Evolutionary conservation across 1,139 yeast genomes (phyloP).

Genomic region (Saccharomyces hybrid): DNA sequence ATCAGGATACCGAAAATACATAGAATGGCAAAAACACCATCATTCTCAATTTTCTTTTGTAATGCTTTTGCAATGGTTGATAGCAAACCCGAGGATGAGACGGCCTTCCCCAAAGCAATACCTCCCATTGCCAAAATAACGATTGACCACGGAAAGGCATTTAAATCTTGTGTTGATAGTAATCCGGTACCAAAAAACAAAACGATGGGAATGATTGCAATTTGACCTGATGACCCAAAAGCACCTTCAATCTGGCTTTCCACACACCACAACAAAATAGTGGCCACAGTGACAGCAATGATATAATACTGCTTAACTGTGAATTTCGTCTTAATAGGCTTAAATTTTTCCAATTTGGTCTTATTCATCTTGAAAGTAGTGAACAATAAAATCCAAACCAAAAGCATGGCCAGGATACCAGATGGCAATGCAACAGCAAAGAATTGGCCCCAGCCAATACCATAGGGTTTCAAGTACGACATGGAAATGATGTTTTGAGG

Average conservation of each 20-base stretch:
- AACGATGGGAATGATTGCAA: constrained; percentile 58
- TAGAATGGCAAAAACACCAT: constrained; percentile 51
- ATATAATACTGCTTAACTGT: constrained; percentile 59
- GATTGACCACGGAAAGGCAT: constrained; percentile 70
- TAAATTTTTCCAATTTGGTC: constrained; percentile 38
- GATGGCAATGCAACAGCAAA: constrained; percentile 62
- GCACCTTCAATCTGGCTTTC: constrained; percentile 47
- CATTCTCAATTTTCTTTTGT: constrained; percentile 47
- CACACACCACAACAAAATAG: constrained; percentile 68
- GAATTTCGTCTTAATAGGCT: constrained; percentile 53
- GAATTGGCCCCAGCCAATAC: constrained; percentile 70
- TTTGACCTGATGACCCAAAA: constrained; percentile 66
- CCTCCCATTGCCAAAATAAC: constrained; percentile 76
- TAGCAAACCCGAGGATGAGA: constrained; percentile 60
- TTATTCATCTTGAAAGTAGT: constrained; percentile 45
- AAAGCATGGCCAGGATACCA: constrained; percentile 44
- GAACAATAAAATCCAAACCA: constrained; percentile 53
- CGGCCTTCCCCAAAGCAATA: constrained; percentile 66
- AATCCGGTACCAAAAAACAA: constrained; percentile 66
- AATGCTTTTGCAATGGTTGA: constrained; percentile 54
- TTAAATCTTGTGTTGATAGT: constrained; percentile 56
- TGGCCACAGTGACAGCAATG: constrained; percentile 40
- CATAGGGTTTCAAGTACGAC: constrained; percentile 56
- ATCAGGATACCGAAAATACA: constrained; percentile 60
- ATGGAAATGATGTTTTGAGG: constrained; percentile 74